Evolutionary conservation across 495 filamentous ascomycete species (phyloP).

Genomic region (Diplogelasinospora grovesii): DNA sequence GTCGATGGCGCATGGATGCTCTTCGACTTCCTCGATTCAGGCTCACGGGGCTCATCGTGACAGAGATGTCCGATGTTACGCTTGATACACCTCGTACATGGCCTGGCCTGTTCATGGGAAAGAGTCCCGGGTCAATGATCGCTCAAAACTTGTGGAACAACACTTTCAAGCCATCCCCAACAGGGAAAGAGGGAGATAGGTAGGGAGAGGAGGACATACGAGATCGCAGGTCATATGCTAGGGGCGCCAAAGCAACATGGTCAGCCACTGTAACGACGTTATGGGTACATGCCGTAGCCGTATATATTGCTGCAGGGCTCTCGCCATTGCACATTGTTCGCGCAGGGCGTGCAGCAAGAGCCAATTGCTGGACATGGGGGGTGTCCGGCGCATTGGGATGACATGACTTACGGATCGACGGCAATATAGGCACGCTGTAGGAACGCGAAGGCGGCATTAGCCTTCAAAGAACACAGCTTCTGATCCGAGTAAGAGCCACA

Average conservation of each 20-base stretch:
- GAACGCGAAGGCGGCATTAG: slow-evolving; percentile 43
- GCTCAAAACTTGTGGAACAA: slow-evolving; percentile 10
- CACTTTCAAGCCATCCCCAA: slow-evolving; percentile 7
- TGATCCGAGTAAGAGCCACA: slow-evolving; percentile 14
- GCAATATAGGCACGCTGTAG: slow-evolving; percentile 95
- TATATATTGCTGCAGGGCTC: slow-evolving; percentile 9
- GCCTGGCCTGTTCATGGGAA: slow-evolving; percentile 63
- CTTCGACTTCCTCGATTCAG: slow-evolving; percentile 58
- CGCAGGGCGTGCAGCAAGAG: slow-evolving; percentile 1
- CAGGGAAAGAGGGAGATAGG: no score
- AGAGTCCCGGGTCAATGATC: slow-evolving; percentile 18
- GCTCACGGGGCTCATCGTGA: slow-evolving; percentile 92
- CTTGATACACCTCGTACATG: slow-evolving; percentile 96
- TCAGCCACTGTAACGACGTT: slow-evolving; percentile 24
- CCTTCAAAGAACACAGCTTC: slow-evolving; percentile 20
- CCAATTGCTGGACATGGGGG: slow-evolving; percentile 27
- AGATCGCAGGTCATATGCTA: slow-evolving; percentile 99
- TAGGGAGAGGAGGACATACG: slow-evolving; percentile 60
- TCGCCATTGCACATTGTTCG: slow-evolving; percentile 4
- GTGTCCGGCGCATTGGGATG: slow-evolving; percentile 21
- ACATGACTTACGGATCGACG: slow-evolving; percentile 86
- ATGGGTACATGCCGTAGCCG: slow-evolving; percentile 10
- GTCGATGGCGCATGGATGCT: slow-evolving; percentile 56
- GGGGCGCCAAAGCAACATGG: slow-evolving; percentile 23
- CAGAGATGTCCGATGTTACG: slow-evolving; percentile 98